Percentiles rank a stretch among this genome's conserved stretches.
These are phyloP conservation scores for Trichosanthes truncata DNA, from an alignment of 306 rosid species.

Conservation along the genomic window DNA sequence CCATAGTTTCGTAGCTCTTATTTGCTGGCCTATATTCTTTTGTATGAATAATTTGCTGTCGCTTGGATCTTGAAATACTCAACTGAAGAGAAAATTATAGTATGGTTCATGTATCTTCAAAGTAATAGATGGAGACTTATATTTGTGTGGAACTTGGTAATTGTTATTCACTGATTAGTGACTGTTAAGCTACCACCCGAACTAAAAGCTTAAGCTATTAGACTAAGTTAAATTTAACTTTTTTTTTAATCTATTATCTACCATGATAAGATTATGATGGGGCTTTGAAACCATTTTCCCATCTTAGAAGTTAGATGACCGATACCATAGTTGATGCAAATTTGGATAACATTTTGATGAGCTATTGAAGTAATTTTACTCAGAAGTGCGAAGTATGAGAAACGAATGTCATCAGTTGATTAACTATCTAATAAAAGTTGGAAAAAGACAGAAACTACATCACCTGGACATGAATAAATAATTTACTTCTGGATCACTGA, in stretches of 20 bases:
- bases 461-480: background rate
- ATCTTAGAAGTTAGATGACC: background rate
- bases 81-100: background rate
- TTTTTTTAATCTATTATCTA: background rate
- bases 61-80: constrained; percentile 4
- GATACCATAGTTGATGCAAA: background rate
- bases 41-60: background rate
- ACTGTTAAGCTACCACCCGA: background rate
- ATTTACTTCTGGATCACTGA: background rate
- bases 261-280: background rate
- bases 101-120: background rate
- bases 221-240: background rate
- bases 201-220: background rate
- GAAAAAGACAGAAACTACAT: background rate
- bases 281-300: background rate
- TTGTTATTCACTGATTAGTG: background rate
- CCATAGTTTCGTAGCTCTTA: background rate
- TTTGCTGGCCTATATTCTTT: background rate
- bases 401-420: background rate
- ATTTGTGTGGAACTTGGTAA: background rate
- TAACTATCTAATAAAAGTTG: background rate
- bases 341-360: background rate
- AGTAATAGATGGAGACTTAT: background rate
- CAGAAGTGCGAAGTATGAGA: background rate
- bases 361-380: background rate